A percentile compares a stretch with the other conserved stretches of the same genome.
Evolutionary conservation across 768 basidiomycete genomes (phyloP).

Genomic region (Kwoniella newhampshirensis): DNA sequence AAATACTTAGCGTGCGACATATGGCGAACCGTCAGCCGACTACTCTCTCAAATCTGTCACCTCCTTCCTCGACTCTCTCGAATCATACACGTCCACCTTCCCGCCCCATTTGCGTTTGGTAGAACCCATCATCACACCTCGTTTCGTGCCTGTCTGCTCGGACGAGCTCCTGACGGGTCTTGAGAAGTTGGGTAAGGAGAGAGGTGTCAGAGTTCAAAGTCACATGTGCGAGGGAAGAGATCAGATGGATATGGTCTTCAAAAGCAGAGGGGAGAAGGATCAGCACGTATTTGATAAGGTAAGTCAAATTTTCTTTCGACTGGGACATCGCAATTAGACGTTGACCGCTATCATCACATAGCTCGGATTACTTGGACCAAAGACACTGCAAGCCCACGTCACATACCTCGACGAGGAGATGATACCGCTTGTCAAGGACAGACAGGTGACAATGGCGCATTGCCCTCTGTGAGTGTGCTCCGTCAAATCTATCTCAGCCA

Average conservation of each 20-base stretch:
- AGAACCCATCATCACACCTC: conserved; percentile 80
- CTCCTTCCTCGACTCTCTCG: conserved; percentile 63
- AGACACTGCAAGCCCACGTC: conserved; percentile 83
- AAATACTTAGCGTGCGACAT: conserved; percentile 62
- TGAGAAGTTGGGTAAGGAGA: conserved; percentile 59
- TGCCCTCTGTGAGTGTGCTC: conserved; percentile 64
- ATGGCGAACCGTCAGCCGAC: conserved; percentile 61
- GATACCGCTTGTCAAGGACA: conserved; percentile 59
- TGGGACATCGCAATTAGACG: neutral
- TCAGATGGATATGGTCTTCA: conserved; percentile 69
- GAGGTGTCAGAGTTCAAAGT: conserved; percentile 67
- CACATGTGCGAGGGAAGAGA: conserved; percentile 80
- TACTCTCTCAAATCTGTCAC: conserved; percentile 60
- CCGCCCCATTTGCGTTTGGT: conserved; percentile 61
- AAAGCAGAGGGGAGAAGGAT: conserved; percentile 64
- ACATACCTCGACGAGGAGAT: conserved; percentile 67
- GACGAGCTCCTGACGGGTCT: conserved; percentile 67
- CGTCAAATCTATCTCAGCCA: neutral
- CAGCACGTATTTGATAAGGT: conserved; percentile 74
- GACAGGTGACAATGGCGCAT: conserved; percentile 70
- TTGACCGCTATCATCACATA: too few species aligned
- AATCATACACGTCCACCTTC: conserved; percentile 54
- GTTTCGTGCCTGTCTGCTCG: conserved; percentile 87
- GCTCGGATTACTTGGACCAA: conserved; percentile 63
- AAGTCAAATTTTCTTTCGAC: too few species aligned